phyloP scores from a whole-genome alignment of 495 filamentous ascomycete species.

The Aspergillus bertholletiae region DNA sequence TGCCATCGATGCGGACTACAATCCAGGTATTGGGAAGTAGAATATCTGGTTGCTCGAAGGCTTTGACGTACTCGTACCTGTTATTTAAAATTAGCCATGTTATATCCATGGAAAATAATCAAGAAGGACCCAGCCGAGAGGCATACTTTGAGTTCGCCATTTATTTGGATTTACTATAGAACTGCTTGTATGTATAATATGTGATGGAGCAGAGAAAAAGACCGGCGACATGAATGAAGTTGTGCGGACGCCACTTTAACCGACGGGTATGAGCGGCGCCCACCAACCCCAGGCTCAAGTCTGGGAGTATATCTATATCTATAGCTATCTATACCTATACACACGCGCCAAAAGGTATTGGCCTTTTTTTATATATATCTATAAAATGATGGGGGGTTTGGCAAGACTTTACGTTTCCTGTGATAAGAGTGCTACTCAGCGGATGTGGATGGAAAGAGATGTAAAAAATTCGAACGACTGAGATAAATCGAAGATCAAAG shows the following conservation, averaged over 20 bases:
- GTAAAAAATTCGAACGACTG: background rate
- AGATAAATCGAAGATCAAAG: background rate
- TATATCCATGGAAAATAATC: too few relatives aligned
- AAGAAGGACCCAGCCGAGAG: background rate
- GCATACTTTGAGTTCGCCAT: constrained; percentile 16
- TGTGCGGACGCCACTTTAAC: constrained; percentile 4
- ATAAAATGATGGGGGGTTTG: too few relatives aligned
- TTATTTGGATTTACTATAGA: background rate
- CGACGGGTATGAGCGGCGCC: too few relatives aligned
- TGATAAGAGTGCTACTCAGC: too few relatives aligned
- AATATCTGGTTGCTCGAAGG: constrained; percentile 76
- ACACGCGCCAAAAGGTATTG: too few relatives aligned
- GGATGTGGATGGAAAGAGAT: background rate
- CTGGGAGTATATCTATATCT: too few relatives aligned
- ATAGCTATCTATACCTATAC: too few relatives aligned
- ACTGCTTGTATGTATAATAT: background rate
- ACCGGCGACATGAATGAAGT: background rate
- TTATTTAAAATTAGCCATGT: too few relatives aligned
- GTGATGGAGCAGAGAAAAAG: background rate
- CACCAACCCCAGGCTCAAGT: too few relatives aligned
- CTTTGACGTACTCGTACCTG: constrained; percentile 89
- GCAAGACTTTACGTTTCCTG: too few relatives aligned
- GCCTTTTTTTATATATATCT: too few relatives aligned
- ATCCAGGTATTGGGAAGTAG: constrained; percentile 92
- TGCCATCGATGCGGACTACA: constrained; percentile 86